phyloP scores from a whole-genome alignment of 2,329 filamentous ascomycete species.

The Fusarium multiceps region DNA sequence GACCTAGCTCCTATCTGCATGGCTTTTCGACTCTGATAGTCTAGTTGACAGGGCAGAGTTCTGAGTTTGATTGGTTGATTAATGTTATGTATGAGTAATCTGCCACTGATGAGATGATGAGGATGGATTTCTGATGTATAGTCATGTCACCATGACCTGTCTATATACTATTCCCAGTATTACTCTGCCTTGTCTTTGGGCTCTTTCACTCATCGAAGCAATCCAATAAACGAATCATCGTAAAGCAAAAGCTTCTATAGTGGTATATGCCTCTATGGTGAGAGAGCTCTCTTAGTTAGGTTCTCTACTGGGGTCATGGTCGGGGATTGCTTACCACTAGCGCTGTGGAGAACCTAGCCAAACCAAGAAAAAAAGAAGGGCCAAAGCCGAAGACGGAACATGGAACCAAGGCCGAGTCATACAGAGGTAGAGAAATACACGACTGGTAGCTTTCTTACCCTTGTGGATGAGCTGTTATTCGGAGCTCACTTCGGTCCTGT shows the following conservation, averaged over 20 bases:
- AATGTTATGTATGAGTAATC: not conserved
- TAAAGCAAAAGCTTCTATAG: not conserved
- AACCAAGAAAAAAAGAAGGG: slow-evolving; percentile 2
- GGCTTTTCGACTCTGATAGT: not conserved
- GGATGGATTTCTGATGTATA: not conserved
- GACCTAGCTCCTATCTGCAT: not conserved
- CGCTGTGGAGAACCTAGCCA: slow-evolving; percentile 4
- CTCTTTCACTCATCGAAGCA: not conserved
- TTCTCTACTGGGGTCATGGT: not conserved
- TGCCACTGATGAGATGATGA: not conserved
- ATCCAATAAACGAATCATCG: not conserved
- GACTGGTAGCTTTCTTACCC: not conserved
- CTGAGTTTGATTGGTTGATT: slow-evolving; percentile 1
- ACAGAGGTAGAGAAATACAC: not conserved
- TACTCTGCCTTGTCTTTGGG: not conserved
- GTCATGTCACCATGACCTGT: not conserved
- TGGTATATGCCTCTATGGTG: not conserved
- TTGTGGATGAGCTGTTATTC: slow-evolving; percentile 28
- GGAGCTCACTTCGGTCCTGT: slow-evolving; percentile 27
- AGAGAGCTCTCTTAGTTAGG: not conserved
- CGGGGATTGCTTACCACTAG: slow-evolving; percentile 5
- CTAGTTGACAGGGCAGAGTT: not conserved
- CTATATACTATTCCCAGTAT: not conserved
- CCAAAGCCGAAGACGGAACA: slow-evolving; percentile 44
- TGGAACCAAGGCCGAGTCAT: slow-evolving; percentile 37